Evolutionary conservation across 2,329 filamentous ascomycete species (phyloP), one percentile per base, ranked within the genome.

Genomic region (Alternaria sp.): DNA sequence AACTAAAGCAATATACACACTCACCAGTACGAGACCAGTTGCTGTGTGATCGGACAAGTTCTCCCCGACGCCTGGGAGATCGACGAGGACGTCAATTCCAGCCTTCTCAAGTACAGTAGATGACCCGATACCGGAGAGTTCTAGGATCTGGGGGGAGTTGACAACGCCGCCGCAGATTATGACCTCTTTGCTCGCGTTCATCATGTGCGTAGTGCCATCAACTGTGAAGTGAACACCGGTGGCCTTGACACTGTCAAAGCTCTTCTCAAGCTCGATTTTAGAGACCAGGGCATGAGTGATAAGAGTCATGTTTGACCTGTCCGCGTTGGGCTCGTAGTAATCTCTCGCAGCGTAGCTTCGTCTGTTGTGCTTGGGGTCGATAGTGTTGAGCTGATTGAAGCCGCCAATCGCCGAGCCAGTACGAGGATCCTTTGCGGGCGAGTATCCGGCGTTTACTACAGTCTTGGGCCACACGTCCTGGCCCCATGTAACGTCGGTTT

Each of bases 201-300:
- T 66, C 18, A 47, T 68, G 47, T 75, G 53, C 5, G 76, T 71
- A 8, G 76, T 64, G 3, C 81, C 82, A 6, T 75, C 72, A 26
- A 79, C 72, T 9, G 68, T 77, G 67, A 87, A 84, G 6, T 70
- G 63, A 2, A 78, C 74, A 4, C 72, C 72, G 5, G 72, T 76
- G 3, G 75, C 75, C 12, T 76, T 79, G 14, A 84, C 84, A 8
- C 84, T 83, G 3, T 69, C 73, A 6, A 51, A 76, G 9, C 76
- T 78, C 14, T 79, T 82, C 26, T 84, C 75, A 30, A 86, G 71
- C 41, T 85, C 65, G 64, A 89, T 74, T 62, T 85, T 74, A 50
- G 82, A 64, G 18, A 85, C 83, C 30, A 82, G 68, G 4, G 84
- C 82, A 43, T 85, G 80, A 2, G 82, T 83, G 6, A 87, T 71